phyloP scores from a whole-genome alignment of 164 flowering plant species.

The Vitis rotundifolia region DNA sequence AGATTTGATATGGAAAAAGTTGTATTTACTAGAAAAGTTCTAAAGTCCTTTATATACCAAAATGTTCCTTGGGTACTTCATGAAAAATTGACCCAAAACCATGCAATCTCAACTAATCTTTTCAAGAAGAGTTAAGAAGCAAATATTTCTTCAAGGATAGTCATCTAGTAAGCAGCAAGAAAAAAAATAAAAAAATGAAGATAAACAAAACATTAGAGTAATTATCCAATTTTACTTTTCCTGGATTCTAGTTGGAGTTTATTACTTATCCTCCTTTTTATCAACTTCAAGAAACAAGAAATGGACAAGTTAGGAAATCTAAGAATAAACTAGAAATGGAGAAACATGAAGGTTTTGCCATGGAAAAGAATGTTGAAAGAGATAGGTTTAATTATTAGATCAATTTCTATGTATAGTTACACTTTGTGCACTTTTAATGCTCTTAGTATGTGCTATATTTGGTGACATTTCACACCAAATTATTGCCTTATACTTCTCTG shows the following conservation, averaged over 20 bases:
- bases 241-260: not conserved
- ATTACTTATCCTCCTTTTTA: no score
- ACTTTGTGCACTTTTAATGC: no score
- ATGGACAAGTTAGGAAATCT: no score
- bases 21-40: constrained; percentile 65
- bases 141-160: constrained; percentile 42
- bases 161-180: constrained; percentile 34
- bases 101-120: constrained; percentile 62
- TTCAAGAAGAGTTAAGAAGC: constrained; percentile 47
- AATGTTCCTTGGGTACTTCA: constrained; percentile 88
- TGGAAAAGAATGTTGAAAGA: constrained; percentile 20
- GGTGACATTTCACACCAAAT: no score
- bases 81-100: constrained; percentile 58
- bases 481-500: no score
- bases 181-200: constrained; percentile 35
- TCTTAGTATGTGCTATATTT: no score
- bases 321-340: constrained; percentile 21
- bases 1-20: constrained; percentile 61
- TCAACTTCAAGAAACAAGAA: no score
- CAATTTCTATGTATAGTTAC: no score
- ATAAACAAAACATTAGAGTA: constrained; percentile 17
- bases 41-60: constrained; percentile 78
- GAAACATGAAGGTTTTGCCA: constrained; percentile 10
- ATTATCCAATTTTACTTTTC: not conserved
- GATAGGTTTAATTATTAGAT: constrained; percentile 20